phyloP scores from a whole-genome alignment of 768 basidiomycete genomes.

The Phanerochaete sordida region DNA sequence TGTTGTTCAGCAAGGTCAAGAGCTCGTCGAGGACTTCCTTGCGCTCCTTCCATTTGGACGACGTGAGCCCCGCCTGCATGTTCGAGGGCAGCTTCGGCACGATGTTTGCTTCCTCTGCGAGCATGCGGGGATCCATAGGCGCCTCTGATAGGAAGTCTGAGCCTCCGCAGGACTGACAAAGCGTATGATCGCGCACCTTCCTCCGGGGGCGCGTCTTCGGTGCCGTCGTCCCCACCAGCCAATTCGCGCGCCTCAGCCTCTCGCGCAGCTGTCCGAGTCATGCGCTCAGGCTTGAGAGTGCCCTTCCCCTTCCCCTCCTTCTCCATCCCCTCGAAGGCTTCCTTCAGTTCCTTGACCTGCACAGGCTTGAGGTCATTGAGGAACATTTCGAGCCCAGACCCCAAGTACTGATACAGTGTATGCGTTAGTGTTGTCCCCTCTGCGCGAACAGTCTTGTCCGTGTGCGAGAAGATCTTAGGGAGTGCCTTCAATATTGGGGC shows the following conservation, averaged over 20 bases:
- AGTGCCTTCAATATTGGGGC: constrained; percentile 81
- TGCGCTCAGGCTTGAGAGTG: constrained; percentile 69
- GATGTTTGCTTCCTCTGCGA: constrained; percentile 82
- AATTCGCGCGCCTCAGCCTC: constrained; percentile 53
- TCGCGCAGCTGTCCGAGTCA: constrained; percentile 73
- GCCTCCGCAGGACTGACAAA: neutral
- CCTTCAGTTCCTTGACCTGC: constrained; percentile 93
- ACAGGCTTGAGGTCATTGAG: constrained; percentile 92
- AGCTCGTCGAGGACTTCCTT: constrained; percentile 90
- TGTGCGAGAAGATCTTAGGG: constrained; percentile 92
- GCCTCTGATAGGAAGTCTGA: constrained; percentile 37
- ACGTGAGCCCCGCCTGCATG: constrained; percentile 71
- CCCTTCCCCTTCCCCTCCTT: constrained; percentile 85
- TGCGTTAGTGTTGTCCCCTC: constrained; percentile 82
- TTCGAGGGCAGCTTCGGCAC: constrained; percentile 70
- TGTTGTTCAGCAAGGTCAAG: constrained; percentile 59
- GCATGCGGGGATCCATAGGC: constrained; percentile 69
- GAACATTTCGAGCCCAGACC: constrained; percentile 73
- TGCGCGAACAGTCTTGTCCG: constrained; percentile 91
- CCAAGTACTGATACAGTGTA: constrained; percentile 82
- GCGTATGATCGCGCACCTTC: constrained; percentile 41
- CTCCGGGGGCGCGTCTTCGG: constrained; percentile 25
- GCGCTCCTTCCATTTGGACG: constrained; percentile 97
- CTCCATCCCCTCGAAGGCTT: constrained; percentile 82
- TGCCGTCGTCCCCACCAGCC: constrained; percentile 35